Evolutionary conservation across 73 alveolate genomes (phyloP).

Genomic region (Tetrahymena borealis): DNA sequence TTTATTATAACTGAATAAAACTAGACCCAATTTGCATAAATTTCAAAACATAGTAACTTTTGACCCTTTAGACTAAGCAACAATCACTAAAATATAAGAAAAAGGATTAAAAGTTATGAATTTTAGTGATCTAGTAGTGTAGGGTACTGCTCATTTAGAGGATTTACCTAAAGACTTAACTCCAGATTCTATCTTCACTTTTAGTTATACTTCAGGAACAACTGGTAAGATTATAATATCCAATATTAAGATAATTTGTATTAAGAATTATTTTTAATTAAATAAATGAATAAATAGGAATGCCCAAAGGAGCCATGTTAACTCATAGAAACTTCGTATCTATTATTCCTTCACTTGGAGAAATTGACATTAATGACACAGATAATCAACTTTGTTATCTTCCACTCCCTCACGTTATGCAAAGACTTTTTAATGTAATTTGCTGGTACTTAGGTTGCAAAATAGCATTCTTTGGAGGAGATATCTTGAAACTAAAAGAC

Average conservation of each 20-base stretch:
- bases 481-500: conserved; percentile 62
- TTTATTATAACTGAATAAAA: neutral
- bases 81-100: neutral
- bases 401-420: conserved; percentile 86
- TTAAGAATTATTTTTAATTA: conserved; percentile 18
- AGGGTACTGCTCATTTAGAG: conserved; percentile 5
- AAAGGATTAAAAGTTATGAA: conserved; percentile 10
- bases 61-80: conserved; percentile 6
- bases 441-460: conserved; percentile 49
- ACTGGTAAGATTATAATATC: conserved; percentile 58
- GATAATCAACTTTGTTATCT: conserved; percentile 75
- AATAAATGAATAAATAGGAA: conserved; percentile 92
- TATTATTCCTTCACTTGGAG: conserved; percentile 24
- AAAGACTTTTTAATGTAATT: conserved; percentile 50
- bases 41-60: conserved; percentile 10
- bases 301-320: conserved; percentile 83
- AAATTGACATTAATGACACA: conserved; percentile 26
- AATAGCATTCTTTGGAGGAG: conserved; percentile 84
- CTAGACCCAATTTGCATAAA: conserved; percentile 8
- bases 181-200: conserved; percentile 31
- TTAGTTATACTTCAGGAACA: conserved; percentile 83
- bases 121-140: conserved; percentile 1
- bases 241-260: too few species aligned
- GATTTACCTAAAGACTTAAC: conserved; percentile 2
- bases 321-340: conserved; percentile 58